phyloP scores from a whole-genome alignment of 2,329 filamentous ascomycete species.

The Ophiostoma sp. region DNA sequence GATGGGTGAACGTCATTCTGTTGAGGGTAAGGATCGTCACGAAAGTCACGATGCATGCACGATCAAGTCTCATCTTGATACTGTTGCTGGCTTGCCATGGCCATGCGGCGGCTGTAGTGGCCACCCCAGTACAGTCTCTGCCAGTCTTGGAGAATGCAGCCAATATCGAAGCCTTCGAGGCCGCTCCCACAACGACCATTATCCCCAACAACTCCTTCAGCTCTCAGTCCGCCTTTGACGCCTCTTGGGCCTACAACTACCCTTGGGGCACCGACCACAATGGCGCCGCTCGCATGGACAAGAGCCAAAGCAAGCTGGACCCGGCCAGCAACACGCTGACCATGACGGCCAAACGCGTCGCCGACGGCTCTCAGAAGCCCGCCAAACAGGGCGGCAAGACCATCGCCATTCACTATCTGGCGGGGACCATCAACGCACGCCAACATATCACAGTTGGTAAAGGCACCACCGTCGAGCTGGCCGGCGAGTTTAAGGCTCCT shows the following conservation, averaged over 20 bases:
- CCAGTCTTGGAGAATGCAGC: not conserved
- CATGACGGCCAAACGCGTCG: conserved; percentile 48
- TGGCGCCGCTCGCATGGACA: conserved; percentile 56
- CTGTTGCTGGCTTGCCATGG: not conserved
- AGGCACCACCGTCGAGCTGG: conserved; percentile 46
- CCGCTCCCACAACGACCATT: conserved; percentile 38
- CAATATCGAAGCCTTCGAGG: not conserved
- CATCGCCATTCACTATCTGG: conserved; percentile 54
- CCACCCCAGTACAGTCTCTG: not conserved
- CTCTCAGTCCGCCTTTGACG: conserved; percentile 42
- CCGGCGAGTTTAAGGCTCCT: conserved; percentile 44
- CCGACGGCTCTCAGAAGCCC: conserved; percentile 38
- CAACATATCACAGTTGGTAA: conserved; percentile 43
- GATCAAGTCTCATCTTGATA: no score
- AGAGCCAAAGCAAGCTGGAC: conserved; percentile 45
- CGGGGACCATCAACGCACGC: conserved; percentile 46
- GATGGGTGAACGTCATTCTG: not conserved
- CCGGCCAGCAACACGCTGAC: conserved; percentile 44
- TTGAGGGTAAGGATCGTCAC: not conserved
- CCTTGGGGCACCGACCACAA: conserved; percentile 61
- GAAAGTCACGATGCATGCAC: not conserved
- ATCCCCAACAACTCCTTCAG: conserved; percentile 44
- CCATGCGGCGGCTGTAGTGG: not conserved
- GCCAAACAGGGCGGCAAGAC: conserved; percentile 41
- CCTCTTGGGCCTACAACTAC: conserved; percentile 54